These are phyloP conservation scores for Aspergillus neotritici DNA, from an alignment of 2,329 filamentous ascomycete genomes.

Conservation along the genomic window DNA sequence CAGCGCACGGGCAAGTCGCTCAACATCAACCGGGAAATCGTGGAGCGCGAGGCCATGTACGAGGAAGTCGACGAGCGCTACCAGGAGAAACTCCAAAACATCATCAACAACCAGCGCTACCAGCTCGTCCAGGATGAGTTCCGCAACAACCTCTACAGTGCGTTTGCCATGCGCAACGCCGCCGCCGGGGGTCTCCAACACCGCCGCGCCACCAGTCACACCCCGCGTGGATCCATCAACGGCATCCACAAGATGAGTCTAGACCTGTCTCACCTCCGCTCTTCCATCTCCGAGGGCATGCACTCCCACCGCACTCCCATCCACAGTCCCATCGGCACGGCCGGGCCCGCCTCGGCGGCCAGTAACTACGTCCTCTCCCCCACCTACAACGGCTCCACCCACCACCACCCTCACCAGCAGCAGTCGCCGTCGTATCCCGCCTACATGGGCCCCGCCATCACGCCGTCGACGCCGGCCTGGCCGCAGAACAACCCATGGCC, in stretches of 20 bases:
- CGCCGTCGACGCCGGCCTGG: conserved; percentile 8
- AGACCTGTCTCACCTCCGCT: conserved; percentile 27
- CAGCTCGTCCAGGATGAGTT: conserved; percentile 33
- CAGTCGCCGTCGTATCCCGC: conserved; percentile 21
- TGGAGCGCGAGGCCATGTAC: conserved; percentile 90
- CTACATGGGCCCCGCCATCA: conserved; percentile 12
- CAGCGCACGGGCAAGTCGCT: conserved; percentile 76
- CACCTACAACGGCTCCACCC: conserved; percentile 16
- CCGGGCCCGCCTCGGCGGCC: conserved; percentile 3
- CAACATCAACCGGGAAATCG: conserved; percentile 77
- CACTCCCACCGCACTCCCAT: conserved; percentile 12
- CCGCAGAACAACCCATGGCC: conserved; percentile 15
- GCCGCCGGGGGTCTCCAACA: conserved; percentile 17
- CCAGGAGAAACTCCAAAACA: conserved; percentile 36
- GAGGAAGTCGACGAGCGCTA: conserved; percentile 83
- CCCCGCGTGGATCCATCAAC: conserved; percentile 23
- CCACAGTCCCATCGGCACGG: conserved; percentile 22
- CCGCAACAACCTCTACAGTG: conserved; percentile 32
- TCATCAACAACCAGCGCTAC: conserved; percentile 34
- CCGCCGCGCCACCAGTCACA: conserved; percentile 24
- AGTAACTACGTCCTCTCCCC: conserved; percentile 23
- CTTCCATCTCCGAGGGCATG: conserved; percentile 23
- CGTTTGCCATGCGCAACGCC: conserved; percentile 23
- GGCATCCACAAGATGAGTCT: conserved; percentile 33
- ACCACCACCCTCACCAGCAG: conserved; percentile 18